Conservation (phyloP, 306 rosid genomes). For the Citrullus mucosospermus region DNA sequence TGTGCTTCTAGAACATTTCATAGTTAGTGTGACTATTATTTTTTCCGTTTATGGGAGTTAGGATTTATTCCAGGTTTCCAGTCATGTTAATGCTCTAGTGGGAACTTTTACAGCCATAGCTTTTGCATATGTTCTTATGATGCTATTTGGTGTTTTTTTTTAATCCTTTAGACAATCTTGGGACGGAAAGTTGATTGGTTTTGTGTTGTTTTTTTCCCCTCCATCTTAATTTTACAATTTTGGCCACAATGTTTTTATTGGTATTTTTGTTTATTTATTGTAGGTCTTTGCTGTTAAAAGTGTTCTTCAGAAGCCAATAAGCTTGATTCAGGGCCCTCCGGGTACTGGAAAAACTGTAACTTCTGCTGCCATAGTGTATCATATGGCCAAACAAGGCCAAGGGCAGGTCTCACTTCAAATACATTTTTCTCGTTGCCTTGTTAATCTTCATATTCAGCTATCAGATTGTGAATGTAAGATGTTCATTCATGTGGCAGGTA, state of each 20-base stretch:
- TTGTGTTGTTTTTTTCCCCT: too few species aligned
- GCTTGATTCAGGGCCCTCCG: constrained; percentile 99
- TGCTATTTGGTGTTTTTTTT: background rate
- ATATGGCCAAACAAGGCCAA: constrained; percentile 99
- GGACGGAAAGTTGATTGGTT: background rate
- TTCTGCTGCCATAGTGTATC: constrained; percentile 97
- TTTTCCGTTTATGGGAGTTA: background rate
- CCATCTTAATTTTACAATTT: too few species aligned
- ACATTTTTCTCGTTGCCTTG: background rate
- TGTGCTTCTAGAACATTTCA: background rate
- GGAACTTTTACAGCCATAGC: background rate
- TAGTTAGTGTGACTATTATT: background rate
- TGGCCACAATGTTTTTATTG: background rate
- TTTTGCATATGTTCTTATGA: background rate
- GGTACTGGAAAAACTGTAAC: constrained; percentile 99
- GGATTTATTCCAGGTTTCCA: background rate
- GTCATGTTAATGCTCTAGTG: background rate
- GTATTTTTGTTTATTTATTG: background rate
- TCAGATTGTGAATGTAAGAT: background rate
- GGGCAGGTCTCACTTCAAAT: constrained; percentile 51
- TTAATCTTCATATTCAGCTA: background rate
- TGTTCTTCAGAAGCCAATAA: constrained; percentile 97
- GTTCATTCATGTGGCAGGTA: constrained; percentile 34
- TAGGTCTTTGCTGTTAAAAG: constrained; percentile 97
- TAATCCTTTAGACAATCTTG: background rate